Percentiles rank a stretch among this genome's conserved stretches.
phyloP scores from a whole-genome alignment of 2,329 filamentous ascomycete species.

The Calonectria ilicicola region DNA sequence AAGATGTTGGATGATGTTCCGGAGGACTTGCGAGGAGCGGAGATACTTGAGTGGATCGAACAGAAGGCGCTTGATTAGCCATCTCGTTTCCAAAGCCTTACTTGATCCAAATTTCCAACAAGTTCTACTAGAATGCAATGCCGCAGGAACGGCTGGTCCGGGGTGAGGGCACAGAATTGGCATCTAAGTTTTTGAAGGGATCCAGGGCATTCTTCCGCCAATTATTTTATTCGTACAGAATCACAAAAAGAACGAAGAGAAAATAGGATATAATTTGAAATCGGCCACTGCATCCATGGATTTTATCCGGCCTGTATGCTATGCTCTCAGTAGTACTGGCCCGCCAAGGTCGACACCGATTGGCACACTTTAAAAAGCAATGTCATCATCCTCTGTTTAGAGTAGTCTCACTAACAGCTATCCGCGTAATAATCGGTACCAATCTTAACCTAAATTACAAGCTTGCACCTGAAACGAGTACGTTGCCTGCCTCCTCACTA shows the following conservation, averaged over 20 bases:
- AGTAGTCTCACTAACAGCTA: neutral
- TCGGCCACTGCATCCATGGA: neutral
- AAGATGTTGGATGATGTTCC: slow-evolving; percentile 25
- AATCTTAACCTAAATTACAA: neutral
- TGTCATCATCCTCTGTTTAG: neutral
- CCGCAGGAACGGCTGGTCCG: neutral
- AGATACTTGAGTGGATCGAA: slow-evolving; percentile 31
- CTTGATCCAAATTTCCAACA: neutral
- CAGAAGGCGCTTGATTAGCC: neutral
- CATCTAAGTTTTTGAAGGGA: neutral
- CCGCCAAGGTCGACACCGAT: neutral
- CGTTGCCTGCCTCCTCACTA: neutral
- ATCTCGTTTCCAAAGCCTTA: neutral
- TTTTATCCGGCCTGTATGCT: neutral
- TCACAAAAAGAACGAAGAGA: neutral
- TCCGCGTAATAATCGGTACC: neutral
- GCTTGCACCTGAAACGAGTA: slow-evolving; percentile 4
- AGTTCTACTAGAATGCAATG: neutral
- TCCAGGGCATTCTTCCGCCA: neutral
- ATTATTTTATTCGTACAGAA: neutral
- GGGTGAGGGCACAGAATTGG: neutral
- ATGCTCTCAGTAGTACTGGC: neutral
- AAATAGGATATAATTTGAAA: neutral
- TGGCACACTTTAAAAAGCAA: neutral
- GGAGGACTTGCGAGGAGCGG: slow-evolving; percentile 8